Evolutionary conservation across 345 rosid genomes (phyloP), one percentile per base, ranked within the genome.

Genomic region (Heritiera littoralis): DNA sequence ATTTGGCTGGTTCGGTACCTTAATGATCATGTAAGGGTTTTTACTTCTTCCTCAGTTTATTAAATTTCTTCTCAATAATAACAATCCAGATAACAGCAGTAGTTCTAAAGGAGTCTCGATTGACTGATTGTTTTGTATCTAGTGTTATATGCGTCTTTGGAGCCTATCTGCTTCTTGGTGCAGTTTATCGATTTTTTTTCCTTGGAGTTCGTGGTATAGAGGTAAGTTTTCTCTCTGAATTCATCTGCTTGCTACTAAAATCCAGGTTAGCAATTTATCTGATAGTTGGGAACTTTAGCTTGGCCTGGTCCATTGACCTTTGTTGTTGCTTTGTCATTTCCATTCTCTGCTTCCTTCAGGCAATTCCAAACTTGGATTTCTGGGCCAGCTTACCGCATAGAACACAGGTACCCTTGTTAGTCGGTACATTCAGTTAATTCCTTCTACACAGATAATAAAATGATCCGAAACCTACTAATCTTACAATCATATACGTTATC

Each of bases 1-100:
- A 82, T 90, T 88, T 97, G 94, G 97, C 48, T 96, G 92, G 99
- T 90, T 94, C 70, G 86, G 92, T 73, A 84, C 85, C 81, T 82
- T 94, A 76, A 56, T 92, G 38, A 82, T 82, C 55, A 82, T 90
- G 99, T 94, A 82, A 86, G 89, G 49, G 60, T 55, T 70, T 80
- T 77, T 35, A 58, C 60, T 74, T 43, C 56, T 35, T 8, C 54
- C 13, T 8, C 65, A 17, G 61, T 43, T 40, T 52, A 69, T 72
- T 52, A 30, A 65, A 18, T 48, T 45, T 49, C 5, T 15, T 11
- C 45, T 74, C 70, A 73, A 75, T 49, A 28, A 56, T 23, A 72
- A 56, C 59, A 18, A 63, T 74, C 11, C 23, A 40, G 51, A 65
- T n/a, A 69, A 49, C n/a, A 11, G 52, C 74, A 30, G 54, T 58